A percentile compares a stretch with the other conserved stretches of the same genome.
Conservation (phyloP, 306 rosid genomes). For the Macrotyloma uniflorum region DNA sequence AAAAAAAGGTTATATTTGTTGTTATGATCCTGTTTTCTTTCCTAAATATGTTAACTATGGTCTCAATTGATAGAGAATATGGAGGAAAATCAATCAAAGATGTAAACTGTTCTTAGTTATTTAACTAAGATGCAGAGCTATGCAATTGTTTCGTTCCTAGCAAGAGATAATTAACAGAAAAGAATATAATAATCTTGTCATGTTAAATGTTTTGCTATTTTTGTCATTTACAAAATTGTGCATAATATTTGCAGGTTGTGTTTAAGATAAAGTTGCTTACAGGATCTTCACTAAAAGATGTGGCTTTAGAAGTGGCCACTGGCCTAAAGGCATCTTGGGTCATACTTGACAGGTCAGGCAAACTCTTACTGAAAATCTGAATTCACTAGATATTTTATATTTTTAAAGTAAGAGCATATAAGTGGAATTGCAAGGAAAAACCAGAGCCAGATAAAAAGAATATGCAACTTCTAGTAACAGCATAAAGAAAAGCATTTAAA, state of each 20-base stretch:
- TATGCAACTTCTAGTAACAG: background rate
- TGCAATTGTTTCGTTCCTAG: slow-evolving; percentile 12
- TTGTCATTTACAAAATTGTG: slow-evolving; percentile 25
- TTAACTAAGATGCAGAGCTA: background rate
- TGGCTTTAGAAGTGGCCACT: slow-evolving; percentile 51
- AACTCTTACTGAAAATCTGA: slow-evolving; percentile 18
- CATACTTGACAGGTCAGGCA: slow-evolving; percentile 73
- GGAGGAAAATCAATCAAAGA: background rate
- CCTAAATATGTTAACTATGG: no score
- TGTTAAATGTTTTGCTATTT: slow-evolving; percentile 17
- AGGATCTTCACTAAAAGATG: slow-evolving; percentile 55
- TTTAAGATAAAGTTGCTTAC: slow-evolving; percentile 53
- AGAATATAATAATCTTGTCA: background rate
- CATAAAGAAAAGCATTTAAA: background rate
- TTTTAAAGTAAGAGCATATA: background rate
- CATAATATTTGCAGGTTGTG: slow-evolving; percentile 56
- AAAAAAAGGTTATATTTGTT: no score
- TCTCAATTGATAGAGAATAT: no score
- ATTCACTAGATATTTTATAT: slow-evolving; percentile 19
- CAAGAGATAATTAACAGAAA: background rate
- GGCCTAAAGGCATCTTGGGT: slow-evolving; percentile 67
- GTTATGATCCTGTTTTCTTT: no score
- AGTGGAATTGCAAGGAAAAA: background rate
- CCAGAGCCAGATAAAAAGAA: background rate
- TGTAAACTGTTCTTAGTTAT: background rate